Evolutionary conservation across 176 grass and related monocot species (phyloP).

Genomic region (Phyllostachys edulis): DNA sequence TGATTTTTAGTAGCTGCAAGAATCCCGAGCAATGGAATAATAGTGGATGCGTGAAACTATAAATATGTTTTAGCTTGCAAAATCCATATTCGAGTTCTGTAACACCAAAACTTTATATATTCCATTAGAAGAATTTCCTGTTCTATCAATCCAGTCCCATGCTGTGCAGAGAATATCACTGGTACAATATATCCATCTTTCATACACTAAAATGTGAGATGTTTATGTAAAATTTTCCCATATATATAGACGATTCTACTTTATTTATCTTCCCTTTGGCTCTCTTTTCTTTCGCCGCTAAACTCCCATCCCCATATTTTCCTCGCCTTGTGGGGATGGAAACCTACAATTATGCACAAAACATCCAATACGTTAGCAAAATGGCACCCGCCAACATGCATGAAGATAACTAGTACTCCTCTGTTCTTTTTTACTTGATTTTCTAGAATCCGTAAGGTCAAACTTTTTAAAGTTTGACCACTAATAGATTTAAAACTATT

Average conservation of each 20-base stretch:
- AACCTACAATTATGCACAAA: neutral
- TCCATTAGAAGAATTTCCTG: neutral
- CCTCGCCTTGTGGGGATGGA: too few relatives aligned
- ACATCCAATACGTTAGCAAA: neutral
- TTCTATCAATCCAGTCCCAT: neutral
- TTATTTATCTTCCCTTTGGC: neutral
- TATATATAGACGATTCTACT: too few relatives aligned
- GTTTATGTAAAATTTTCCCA: neutral
- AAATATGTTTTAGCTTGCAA: neutral
- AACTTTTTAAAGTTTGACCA: too few relatives aligned
- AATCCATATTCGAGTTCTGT: neutral
- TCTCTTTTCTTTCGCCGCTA: neutral
- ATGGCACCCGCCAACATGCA: too few relatives aligned
- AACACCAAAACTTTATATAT: neutral
- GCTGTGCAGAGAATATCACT: neutral
- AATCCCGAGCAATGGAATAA: constrained; percentile 13
- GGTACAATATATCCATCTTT: neutral
- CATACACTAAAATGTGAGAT: neutral
- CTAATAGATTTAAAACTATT: too few relatives aligned
- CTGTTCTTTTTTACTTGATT: too few relatives aligned
- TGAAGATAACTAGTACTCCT: too few relatives aligned
- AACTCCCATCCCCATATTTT: neutral
- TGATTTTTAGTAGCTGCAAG: neutral
- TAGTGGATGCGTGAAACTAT: neutral
- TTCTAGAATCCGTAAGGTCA: too few relatives aligned